Evolutionary conservation across 179 eudicot genomes (phyloP).

Genomic region (Spergularia azorica): DNA sequence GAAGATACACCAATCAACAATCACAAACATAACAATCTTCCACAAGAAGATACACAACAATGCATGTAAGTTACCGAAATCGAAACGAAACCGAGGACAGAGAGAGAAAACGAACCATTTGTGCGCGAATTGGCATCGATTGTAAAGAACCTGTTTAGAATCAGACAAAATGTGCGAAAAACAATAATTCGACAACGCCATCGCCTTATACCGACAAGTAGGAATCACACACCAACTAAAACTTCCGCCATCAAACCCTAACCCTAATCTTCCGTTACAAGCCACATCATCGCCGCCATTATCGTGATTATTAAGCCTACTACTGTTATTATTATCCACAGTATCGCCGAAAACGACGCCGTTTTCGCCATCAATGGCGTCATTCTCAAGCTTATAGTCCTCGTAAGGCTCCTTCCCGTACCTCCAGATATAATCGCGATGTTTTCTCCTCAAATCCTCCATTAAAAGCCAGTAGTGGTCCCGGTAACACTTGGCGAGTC

Average conservation of each 20-base stretch:
- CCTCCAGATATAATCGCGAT: conserved; percentile 45
- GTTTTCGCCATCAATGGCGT: conserved; percentile 6
- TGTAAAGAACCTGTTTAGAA: conserved; percentile 56
- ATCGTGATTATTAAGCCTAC: neutral
- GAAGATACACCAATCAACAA: no score
- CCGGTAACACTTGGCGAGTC: conserved; percentile 40
- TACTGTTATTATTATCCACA: neutral
- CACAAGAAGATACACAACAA: no score
- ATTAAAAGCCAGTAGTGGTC: conserved; percentile 56
- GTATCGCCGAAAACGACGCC: neutral
- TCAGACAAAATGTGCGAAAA: conserved; percentile 52
- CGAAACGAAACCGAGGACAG: neutral
- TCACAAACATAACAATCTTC: no score
- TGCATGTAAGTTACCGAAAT: neutral
- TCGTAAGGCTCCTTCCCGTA: conserved; percentile 35
- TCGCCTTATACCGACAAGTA: conserved; percentile 54
- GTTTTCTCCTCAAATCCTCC: conserved; percentile 51
- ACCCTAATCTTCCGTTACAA: conserved; percentile 23
- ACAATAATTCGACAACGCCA: conserved; percentile 61
- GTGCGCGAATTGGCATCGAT: conserved; percentile 42
- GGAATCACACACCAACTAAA: conserved; percentile 37
- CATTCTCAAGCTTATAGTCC: conserved; percentile 10
- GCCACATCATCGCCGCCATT: conserved; percentile 5
- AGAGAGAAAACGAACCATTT: conserved; percentile 40
- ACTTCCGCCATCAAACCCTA: conserved; percentile 22